phyloP scores from a whole-genome alignment of 73 alveolate genomes.

The Uronychia binucleata region DNA sequence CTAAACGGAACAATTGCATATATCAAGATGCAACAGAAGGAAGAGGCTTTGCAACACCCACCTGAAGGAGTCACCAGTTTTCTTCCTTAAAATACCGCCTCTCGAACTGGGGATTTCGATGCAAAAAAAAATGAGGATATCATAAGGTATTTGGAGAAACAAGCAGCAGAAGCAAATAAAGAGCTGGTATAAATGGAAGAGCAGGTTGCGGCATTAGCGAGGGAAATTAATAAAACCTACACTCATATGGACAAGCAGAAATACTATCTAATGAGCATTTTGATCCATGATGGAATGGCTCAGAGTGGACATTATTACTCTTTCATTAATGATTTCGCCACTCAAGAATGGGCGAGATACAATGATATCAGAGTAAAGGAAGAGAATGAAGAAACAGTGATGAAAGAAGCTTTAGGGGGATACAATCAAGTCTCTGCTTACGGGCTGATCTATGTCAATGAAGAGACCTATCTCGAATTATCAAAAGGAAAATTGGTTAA shows the following conservation, averaged over 20 bases:
- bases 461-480: slow-evolving; percentile 2
- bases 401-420: slow-evolving; percentile 77
- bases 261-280: slow-evolving; percentile 60
- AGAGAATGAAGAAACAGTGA: slow-evolving; percentile 61
- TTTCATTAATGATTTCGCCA: slow-evolving; percentile 59
- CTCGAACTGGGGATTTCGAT: neutral
- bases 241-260: slow-evolving; percentile 25
- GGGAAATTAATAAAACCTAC: slow-evolving; percentile 30
- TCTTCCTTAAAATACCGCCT: neutral
- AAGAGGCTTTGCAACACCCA: neutral
- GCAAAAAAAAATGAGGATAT: neutral
- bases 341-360: slow-evolving; percentile 65
- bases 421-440: slow-evolving; percentile 73
- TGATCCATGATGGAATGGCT: slow-evolving; percentile 84
- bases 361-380: slow-evolving; percentile 76
- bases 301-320: slow-evolving; percentile 86
- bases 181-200: slow-evolving; percentile 22
- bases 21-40: neutral
- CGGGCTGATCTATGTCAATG: slow-evolving; percentile 72
- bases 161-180: neutral
- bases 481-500: neutral
- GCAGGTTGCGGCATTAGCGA: slow-evolving; percentile 1
- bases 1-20: neutral
- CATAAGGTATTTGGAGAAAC: neutral
- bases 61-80: neutral